A percentile compares a stretch with the other conserved stretches of the same genome.
These are phyloP conservation scores for Gleditsia sinensis DNA, from an alignment of 306 rosid genomes.

Conservation along the genomic window DNA sequence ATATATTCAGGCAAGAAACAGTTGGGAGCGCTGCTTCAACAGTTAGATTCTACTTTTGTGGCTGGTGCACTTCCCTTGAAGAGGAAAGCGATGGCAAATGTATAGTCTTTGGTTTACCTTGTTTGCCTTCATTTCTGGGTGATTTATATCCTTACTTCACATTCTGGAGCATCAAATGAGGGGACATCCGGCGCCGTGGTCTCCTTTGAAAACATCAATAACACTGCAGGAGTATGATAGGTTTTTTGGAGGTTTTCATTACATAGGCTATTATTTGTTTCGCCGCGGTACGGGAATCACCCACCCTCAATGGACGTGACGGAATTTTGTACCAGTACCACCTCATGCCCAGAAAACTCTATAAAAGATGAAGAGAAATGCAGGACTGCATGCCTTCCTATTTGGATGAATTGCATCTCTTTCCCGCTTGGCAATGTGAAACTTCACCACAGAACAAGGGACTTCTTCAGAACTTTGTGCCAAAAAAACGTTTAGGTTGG, in stretches of 20 bases:
- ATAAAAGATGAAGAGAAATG: too few species aligned
- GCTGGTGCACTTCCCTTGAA: conserved; percentile 72
- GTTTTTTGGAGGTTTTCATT: conserved; percentile 45
- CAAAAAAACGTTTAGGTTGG: too few species aligned
- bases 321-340: too few species aligned
- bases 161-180: conserved; percentile 63
- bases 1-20: conserved; percentile 75
- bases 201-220: conserved; percentile 85
- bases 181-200: conserved; percentile 77
- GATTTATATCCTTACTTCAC: conserved; percentile 74
- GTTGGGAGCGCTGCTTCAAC: conserved; percentile 72
- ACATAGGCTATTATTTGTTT: too few species aligned
- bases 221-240: conserved; percentile 57
- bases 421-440: too few species aligned
- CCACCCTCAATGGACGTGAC: too few species aligned
- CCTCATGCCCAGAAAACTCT: too few species aligned
- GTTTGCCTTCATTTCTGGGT: conserved; percentile 95
- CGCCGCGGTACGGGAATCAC: too few species aligned
- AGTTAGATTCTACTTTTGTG: conserved; percentile 73
- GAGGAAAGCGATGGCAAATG: conserved; percentile 74
- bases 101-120: conserved; percentile 77
- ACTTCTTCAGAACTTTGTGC: too few species aligned
- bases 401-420: too few species aligned
- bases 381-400: too few species aligned
- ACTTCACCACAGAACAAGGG: too few species aligned